Evolutionary conservation across 192 early-diverging fungal genomes (phyloP), one percentile per base, ranked within the genome.

Genomic region (Rhizophagus clarus): DNA sequence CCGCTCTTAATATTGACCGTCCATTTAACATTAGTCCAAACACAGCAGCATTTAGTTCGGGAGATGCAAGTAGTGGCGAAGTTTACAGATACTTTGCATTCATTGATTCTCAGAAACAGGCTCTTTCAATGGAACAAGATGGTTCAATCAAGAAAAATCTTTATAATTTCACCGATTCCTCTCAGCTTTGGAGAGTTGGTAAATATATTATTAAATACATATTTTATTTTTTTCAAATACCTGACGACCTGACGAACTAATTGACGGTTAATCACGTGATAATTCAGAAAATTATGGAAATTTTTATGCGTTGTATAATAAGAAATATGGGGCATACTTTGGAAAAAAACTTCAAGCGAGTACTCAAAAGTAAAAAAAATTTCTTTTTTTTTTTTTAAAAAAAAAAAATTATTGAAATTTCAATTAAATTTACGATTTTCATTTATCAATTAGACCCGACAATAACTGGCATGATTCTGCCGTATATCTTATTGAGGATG

Each of bases 31-130:
- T 40, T n/a, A 37, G 15, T 40, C n/a, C 68, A 70, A 45, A 37
- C 20, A 11, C 15, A 9, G 10, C 32, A 24, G 9, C 68, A 17
- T 70, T 20, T n/a, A 11, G 9, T 20, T 10, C 17, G n/a, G n/a
- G 17, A 34, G 68, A 42, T n/a, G 8, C 68, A 42, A 40, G n/a
- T n/a, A 70, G 6, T 11, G 68, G 40, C 26, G 68, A 70, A 70
- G 32, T 70, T 12, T 70, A 70, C 31, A 32, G 68, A 40, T 70
- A 70, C 37, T 70, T 70, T 70, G 68, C 68, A 70, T 70, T 70
- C 10, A 17, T 70, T 42, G 68, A 70, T 70, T 11, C 34, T 70
- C 1, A 24, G 20, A 70, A 70, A 20, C 34, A 3, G 1, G 68
- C 68, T 11, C 1, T 70, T 4, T n/a, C 22, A 9, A 12, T 70